These are phyloP conservation scores for Silene coronaria DNA, from an alignment of 179 eudicot genomes.

Conservation along the genomic window DNA sequence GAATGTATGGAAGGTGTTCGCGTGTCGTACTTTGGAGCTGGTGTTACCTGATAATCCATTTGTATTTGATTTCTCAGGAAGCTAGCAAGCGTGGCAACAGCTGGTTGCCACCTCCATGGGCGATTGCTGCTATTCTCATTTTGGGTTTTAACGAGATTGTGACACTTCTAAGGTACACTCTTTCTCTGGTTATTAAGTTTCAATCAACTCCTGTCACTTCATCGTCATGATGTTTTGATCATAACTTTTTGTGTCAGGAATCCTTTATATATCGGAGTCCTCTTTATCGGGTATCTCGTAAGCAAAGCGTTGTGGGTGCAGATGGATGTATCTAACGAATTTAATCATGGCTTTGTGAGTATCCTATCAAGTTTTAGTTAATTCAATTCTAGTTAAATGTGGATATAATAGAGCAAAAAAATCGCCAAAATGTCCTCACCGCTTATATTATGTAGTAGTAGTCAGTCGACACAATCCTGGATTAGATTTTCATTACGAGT, in stretches of 20 bases:
- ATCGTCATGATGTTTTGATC: constrained; percentile 13
- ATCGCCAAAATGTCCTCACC: too few relatives aligned
- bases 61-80: constrained; percentile 28
- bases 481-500: too few relatives aligned
- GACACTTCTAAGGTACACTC: constrained; percentile 72
- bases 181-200: neutral
- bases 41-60: neutral
- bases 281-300: constrained; percentile 70
- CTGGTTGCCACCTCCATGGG: constrained; percentile 99
- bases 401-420: too few relatives aligned
- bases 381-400: too few relatives aligned
- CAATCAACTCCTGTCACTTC: constrained; percentile 11
- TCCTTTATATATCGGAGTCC: constrained; percentile 63
- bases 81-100: constrained; percentile 74
- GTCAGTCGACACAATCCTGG: too few relatives aligned
- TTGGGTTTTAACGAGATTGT: constrained; percentile 91
- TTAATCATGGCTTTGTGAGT: constrained; percentile 81
- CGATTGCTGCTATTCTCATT: constrained; percentile 67
- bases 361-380: neutral
- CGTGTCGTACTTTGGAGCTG: neutral
- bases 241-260: constrained; percentile 48
- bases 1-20: neutral
- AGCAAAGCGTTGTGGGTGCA: constrained; percentile 93
- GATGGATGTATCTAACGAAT: constrained; percentile 69
- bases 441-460: too few relatives aligned